These are phyloP conservation scores for Chaetothyriales sp. DNA, from an alignment of 2,329 filamentous ascomycete genomes.

Conservation along the genomic window DNA sequence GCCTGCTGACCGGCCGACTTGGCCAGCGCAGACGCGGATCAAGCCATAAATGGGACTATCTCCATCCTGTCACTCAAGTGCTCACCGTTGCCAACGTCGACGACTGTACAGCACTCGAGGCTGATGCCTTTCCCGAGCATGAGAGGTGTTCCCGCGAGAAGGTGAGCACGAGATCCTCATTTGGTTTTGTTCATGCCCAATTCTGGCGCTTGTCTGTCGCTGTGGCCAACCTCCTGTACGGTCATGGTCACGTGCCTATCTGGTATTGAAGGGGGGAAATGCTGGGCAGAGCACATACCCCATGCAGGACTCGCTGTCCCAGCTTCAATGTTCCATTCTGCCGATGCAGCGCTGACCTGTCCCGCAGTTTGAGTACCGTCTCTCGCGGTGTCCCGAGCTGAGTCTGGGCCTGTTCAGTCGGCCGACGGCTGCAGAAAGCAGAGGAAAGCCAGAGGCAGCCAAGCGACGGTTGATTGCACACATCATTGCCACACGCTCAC, in stretches of 20 bases:
- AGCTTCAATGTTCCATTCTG: not conserved
- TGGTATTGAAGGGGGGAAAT: not conserved
- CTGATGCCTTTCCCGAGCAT: conserved; percentile 43
- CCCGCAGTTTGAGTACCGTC: conserved; percentile 58
- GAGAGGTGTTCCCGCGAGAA: conserved; percentile 48
- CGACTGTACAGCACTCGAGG: conserved; percentile 45
- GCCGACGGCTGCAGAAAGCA: conserved; percentile 42
- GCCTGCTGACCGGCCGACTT: conserved; percentile 17
- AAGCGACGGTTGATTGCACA: conserved; percentile 56
- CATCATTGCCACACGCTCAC: conserved; percentile 60
- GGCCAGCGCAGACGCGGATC: conserved; percentile 15
- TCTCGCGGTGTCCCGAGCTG: conserved; percentile 61
- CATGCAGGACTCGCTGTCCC: not conserved
- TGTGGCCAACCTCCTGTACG: not conserved
- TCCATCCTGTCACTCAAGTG: conserved; percentile 61
- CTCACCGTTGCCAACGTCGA: conserved; percentile 44
- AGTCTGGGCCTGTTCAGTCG: conserved; percentile 65
- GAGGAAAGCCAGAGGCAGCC: conserved; percentile 34
- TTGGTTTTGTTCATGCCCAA: not conserved
- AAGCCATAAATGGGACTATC: conserved; percentile 34
- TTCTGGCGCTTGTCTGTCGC: not conserved
- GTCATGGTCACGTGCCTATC: not conserved
- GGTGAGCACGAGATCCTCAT: conserved; percentile 28
- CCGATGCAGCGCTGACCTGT: not conserved
- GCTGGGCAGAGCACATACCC: not conserved